Conservation (phyloP, 768 basidiomycete species). For the Omphalotus guepiniiformis region DNA sequence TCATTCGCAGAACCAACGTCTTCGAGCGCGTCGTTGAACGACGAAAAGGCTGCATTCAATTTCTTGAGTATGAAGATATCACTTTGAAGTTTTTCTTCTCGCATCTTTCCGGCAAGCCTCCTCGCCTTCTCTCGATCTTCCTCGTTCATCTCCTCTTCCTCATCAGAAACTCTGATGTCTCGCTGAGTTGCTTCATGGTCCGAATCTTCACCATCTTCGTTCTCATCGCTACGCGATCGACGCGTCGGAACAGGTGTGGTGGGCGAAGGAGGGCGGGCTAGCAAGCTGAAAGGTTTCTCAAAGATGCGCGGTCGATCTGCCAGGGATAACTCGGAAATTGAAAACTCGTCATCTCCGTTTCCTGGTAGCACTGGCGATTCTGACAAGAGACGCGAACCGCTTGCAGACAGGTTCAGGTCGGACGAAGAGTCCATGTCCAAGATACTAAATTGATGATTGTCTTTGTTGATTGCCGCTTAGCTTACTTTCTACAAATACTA, state of each 20-base stretch:
- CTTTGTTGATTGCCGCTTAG: too few relatives aligned
- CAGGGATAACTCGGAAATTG: slow-evolving; percentile 53
- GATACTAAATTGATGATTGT: too few relatives aligned
- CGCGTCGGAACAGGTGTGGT: slow-evolving; percentile 13
- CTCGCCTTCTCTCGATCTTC: neutral
- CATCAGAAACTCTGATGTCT: slow-evolving; percentile 20
- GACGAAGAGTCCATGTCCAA: slow-evolving; percentile 32
- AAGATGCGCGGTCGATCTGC: slow-evolving; percentile 24
- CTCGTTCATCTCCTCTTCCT: slow-evolving; percentile 16
- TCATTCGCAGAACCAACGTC: slow-evolving; percentile 67
- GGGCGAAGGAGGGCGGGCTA: slow-evolving; percentile 17
- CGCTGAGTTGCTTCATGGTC: slow-evolving; percentile 1
- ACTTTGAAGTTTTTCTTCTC: slow-evolving; percentile 65
- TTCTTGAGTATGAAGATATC: slow-evolving; percentile 72
- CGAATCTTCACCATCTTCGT: slow-evolving; percentile 5
- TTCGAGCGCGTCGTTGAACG: slow-evolving; percentile 63
- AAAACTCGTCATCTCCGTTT: slow-evolving; percentile 49
- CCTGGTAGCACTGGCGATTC: slow-evolving; percentile 35
- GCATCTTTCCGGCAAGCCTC: slow-evolving; percentile 6
- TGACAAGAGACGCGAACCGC: slow-evolving; percentile 41
- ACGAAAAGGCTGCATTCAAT: slow-evolving; percentile 64
- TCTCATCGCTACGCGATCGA: slow-evolving; percentile 1
- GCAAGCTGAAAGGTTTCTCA: slow-evolving; percentile 25
- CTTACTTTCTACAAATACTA: too few relatives aligned
- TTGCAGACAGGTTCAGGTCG: slow-evolving; percentile 20